Evolutionary conservation across 257 asterid species (phyloP).

Genomic region (Striga asiatica): DNA sequence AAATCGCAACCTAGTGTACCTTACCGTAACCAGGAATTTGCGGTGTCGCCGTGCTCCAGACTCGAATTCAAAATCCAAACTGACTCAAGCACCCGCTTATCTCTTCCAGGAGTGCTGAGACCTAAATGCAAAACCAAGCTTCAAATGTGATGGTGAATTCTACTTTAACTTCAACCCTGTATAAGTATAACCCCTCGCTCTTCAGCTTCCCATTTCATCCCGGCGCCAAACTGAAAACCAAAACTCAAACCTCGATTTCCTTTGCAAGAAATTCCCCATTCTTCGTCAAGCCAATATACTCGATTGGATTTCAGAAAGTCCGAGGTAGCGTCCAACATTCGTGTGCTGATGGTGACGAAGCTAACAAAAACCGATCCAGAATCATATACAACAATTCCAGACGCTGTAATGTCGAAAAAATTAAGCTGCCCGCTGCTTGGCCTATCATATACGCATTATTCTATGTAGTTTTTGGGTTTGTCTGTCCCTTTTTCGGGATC

Average conservation of each 20-base stretch:
- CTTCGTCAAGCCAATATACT: conserved; percentile 9
- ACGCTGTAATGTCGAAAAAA: conserved; percentile 21
- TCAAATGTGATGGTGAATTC: conserved; percentile 32
- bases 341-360: background rate
- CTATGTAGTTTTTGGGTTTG: conserved; percentile 32
- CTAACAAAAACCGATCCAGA: background rate
- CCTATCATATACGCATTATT: conserved; percentile 43
- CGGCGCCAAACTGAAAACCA: conserved; percentile 20
- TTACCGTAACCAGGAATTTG: too few species aligned
- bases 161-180: conserved; percentile 21
- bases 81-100: too few species aligned
- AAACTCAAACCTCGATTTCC: background rate
- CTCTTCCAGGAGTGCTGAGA: too few species aligned
- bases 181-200: conserved; percentile 6
- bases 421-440: conserved; percentile 34
- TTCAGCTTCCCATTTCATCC: conserved; percentile 18
- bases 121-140: too few species aligned
- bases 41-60: too few species aligned
- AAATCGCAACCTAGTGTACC: too few species aligned
- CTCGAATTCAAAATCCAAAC: too few species aligned
- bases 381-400: background rate
- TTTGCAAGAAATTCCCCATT: conserved; percentile 18
- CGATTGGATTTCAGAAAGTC: conserved; percentile 12
- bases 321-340: conserved; percentile 14
- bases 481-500: conserved; percentile 41